These are phyloP conservation scores for Zygosaccharomyces sapae DNA, from an alignment of 1,139 yeast genomes.

Conservation along the genomic window DNA sequence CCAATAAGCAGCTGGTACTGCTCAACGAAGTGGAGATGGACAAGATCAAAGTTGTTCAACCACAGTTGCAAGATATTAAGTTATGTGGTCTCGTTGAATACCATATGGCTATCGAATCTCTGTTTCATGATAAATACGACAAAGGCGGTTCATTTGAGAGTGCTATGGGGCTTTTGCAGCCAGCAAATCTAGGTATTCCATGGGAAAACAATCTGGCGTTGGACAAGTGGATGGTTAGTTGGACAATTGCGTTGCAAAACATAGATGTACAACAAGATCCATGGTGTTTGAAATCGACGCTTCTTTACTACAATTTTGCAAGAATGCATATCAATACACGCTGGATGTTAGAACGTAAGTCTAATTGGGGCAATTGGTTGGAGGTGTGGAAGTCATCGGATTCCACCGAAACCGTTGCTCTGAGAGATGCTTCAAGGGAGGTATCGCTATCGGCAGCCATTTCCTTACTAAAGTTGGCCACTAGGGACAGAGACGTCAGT, in stretches of 20 bases:
- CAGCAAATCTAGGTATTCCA: conserved; percentile 62
- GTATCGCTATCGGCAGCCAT: conserved; percentile 62
- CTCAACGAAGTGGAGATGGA: conserved; percentile 23
- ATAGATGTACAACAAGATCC: conserved; percentile 53
- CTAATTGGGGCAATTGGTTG: conserved; percentile 18
- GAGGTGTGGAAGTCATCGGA: conserved; percentile 10
- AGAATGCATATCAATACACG: conserved; percentile 59
- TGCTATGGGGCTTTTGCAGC: conserved; percentile 39
- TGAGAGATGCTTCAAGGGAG: conserved; percentile 37
- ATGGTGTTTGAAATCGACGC: conserved; percentile 69
- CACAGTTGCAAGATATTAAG: conserved; percentile 48
- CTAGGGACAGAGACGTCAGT: conserved; percentile 56
- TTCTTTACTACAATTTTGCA: conserved; percentile 69
- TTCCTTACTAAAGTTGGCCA: conserved; percentile 55
- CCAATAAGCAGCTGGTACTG: conserved; percentile 17
- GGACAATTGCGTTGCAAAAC: conserved; percentile 68
- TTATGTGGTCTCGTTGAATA: conserved; percentile 71
- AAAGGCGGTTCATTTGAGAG: conserved; percentile 12
- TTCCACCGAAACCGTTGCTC: conserved; percentile 5
- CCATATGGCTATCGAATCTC: conserved; percentile 59
- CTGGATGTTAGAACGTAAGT: conserved; percentile 20
- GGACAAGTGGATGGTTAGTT: conserved; percentile 77
- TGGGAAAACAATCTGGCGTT: conserved; percentile 62
- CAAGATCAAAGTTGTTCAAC: conserved; percentile 14
- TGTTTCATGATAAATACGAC: conserved; percentile 52